Conservation (phyloP, 2,329 filamentous ascomycete genomes). For the Verticillium tricorpus region DNA sequence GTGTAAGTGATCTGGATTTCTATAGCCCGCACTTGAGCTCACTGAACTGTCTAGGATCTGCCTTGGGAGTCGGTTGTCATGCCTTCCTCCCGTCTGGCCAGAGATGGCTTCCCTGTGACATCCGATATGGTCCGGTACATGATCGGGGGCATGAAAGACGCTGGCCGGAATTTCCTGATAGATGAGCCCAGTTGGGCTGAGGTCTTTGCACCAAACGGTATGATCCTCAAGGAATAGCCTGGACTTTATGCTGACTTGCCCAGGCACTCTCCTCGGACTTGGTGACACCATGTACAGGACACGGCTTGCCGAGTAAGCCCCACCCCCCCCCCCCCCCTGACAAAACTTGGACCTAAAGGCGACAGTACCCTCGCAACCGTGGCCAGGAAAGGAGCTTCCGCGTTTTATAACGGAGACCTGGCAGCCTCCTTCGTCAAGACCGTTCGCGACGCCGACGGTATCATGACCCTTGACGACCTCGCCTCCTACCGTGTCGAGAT, state of each 20-base stretch:
- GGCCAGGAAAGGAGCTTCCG: slow-evolving; percentile 65
- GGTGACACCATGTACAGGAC: slow-evolving; percentile 77
- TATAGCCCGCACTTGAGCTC: not conserved
- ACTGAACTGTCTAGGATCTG: slow-evolving; percentile 35
- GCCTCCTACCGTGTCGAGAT: slow-evolving; percentile 64
- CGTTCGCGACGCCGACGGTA: slow-evolving; percentile 68
- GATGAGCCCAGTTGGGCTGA: slow-evolving; percentile 75
- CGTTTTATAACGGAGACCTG: slow-evolving; percentile 71
- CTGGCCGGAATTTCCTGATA: slow-evolving; percentile 58
- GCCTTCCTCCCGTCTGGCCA: slow-evolving; percentile 70
- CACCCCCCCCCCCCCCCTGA: not conserved
- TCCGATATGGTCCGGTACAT: slow-evolving; percentile 75
- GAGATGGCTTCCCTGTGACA: slow-evolving; percentile 68
- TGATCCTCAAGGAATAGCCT: not conserved
- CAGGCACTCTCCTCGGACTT: slow-evolving; percentile 59
- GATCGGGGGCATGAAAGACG: slow-evolving; percentile 35
- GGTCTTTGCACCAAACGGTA: slow-evolving; percentile 80
- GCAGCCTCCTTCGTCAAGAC: slow-evolving; percentile 69
- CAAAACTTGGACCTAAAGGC: not conserved
- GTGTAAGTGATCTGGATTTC: slow-evolving; percentile 33
- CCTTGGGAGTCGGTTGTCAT: slow-evolving; percentile 68
- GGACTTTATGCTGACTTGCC: not conserved
- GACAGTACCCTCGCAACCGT: slow-evolving; percentile 67
- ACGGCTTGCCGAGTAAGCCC: slow-evolving; percentile 60
- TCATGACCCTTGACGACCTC: slow-evolving; percentile 77